phyloP scores from a whole-genome alignment of 2,329 filamentous ascomycete species.

The Aschersonia sp. region DNA sequence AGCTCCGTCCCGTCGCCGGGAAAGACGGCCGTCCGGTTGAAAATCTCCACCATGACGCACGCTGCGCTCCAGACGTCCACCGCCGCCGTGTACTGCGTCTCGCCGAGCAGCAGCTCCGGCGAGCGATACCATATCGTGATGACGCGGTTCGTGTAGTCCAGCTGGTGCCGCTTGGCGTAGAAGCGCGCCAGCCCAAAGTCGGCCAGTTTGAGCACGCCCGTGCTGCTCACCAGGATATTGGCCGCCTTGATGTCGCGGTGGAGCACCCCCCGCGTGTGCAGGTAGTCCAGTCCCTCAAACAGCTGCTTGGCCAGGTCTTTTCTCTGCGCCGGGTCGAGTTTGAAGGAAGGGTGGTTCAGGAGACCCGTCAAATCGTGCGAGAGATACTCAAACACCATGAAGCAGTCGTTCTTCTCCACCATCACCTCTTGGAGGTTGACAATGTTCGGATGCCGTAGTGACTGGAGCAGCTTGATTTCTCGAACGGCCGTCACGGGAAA shows the following conservation, averaged over 20 bases:
- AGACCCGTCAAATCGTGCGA: slow-evolving; percentile 92
- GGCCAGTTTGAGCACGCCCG: slow-evolving; percentile 78
- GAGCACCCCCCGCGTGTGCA: slow-evolving; percentile 83
- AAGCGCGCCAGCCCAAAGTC: slow-evolving; percentile 95
- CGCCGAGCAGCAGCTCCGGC: slow-evolving; percentile 77
- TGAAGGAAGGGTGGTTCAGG: slow-evolving; percentile 86
- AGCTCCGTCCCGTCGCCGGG: slow-evolving; percentile 93
- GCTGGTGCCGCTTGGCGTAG: slow-evolving; percentile 79
- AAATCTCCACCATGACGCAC: slow-evolving; percentile 93
- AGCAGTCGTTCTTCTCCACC: slow-evolving; percentile 97
- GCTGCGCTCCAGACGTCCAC: slow-evolving; percentile 96
- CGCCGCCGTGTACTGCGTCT: slow-evolving; percentile 78
- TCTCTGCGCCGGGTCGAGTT: slow-evolving; percentile 69
- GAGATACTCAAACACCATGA: slow-evolving; percentile 98
- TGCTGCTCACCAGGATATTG: slow-evolving; percentile 87
- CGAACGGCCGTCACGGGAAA: slow-evolving; percentile 84
- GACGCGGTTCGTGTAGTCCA: slow-evolving; percentile 96
- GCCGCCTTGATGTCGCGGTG: slow-evolving; percentile 98
- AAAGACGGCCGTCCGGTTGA: slow-evolving; percentile 85
- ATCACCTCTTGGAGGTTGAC: slow-evolving; percentile 82
- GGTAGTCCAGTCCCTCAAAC: slow-evolving; percentile 85
- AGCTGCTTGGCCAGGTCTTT: slow-evolving; percentile 88
- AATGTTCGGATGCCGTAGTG: slow-evolving; percentile 67
- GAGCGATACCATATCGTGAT: slow-evolving; percentile 98
- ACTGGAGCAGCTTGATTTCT: slow-evolving; percentile 86